These are phyloP conservation scores for Brettanomyces anomalus DNA, from an alignment of 805 yeast genomes.

Conservation along the genomic window DNA sequence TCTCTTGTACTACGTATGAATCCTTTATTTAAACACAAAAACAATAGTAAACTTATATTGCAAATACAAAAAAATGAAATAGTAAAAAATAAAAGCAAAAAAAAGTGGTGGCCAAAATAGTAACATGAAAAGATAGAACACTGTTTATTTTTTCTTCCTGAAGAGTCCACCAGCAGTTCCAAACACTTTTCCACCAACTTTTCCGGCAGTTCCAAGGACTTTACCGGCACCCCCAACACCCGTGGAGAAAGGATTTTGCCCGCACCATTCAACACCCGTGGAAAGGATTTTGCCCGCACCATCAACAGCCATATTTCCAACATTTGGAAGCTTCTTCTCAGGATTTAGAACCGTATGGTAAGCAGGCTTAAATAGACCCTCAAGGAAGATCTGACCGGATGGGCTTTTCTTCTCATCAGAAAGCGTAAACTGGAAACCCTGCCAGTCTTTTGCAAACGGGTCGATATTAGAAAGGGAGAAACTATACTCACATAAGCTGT, in stretches of 20 bases:
- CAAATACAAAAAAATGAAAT: not conserved
- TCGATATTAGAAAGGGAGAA: conserved; percentile 53
- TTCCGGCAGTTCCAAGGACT: conserved; percentile 2
- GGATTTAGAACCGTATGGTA: conserved; percentile 39
- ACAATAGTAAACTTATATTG: too few relatives aligned
- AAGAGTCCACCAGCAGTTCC: conserved; percentile 3
- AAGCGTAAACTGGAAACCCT: conserved; percentile 41
- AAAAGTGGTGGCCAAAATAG: not conserved
- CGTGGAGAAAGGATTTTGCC: conserved; percentile 35
- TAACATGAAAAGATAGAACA: too few relatives aligned
- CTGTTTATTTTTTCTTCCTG: not conserved
- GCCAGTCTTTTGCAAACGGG: conserved; percentile 40
- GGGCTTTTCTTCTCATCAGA: conserved; percentile 39
- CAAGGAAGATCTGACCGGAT: conserved; percentile 58
- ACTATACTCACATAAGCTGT: conserved; percentile 58
- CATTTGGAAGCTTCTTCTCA: conserved; percentile 31
- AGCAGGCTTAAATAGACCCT: conserved; percentile 59
- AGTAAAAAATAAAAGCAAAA: too few relatives aligned
- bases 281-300: conserved; percentile 40
- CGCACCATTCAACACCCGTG: conserved; percentile 31
- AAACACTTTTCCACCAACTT: conserved; percentile 1
- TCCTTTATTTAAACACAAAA: not conserved
- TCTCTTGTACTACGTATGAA: not conserved
- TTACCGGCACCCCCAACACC: conserved; percentile 7
- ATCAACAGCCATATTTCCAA: conserved; percentile 31